phyloP scores from a whole-genome alignment of 148 eudicot genomes.

The Pharnaceum exiguum region DNA sequence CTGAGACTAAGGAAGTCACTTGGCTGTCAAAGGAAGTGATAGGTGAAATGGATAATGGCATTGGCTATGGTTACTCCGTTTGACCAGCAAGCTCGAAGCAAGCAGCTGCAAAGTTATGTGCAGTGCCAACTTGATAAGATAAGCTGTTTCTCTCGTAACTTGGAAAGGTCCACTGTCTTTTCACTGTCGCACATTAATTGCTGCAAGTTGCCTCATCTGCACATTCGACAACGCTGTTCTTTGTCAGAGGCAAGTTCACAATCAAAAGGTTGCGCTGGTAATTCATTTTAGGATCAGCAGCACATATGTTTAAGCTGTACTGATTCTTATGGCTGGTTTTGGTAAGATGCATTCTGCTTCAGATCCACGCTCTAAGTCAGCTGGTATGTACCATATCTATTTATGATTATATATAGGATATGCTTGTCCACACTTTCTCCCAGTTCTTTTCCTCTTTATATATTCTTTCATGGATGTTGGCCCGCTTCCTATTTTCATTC shows the following conservation, averaged over 20 bases:
- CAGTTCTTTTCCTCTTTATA: neutral
- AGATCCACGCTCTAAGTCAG: neutral
- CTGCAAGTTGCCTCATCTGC: neutral
- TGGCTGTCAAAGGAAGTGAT: slow-evolving; percentile 44
- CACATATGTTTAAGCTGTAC: too few species aligned
- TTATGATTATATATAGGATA: neutral
- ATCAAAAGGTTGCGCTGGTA: neutral
- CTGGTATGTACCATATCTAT: neutral
- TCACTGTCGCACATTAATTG: neutral
- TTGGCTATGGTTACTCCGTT: slow-evolving; percentile 40
- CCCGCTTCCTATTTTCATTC: too few species aligned
- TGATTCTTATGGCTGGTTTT: neutral
- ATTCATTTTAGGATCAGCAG: neutral
- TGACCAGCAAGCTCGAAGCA: slow-evolving; percentile 57
- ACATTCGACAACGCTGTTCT: neutral
- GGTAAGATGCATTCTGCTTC: neutral
- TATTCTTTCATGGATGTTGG: neutral
- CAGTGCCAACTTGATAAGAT: slow-evolving; percentile 10
- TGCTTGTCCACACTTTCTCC: neutral
- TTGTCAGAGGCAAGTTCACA: neutral
- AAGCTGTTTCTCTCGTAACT: neutral
- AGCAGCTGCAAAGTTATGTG: slow-evolving; percentile 4
- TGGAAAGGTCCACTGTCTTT: neutral
- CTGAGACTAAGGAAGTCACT: slow-evolving; percentile 36
- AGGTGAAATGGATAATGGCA: slow-evolving; percentile 32